phyloP scores from a whole-genome alignment of 2,329 filamentous ascomycete genomes.

The Aspergillus arachidicola region DNA sequence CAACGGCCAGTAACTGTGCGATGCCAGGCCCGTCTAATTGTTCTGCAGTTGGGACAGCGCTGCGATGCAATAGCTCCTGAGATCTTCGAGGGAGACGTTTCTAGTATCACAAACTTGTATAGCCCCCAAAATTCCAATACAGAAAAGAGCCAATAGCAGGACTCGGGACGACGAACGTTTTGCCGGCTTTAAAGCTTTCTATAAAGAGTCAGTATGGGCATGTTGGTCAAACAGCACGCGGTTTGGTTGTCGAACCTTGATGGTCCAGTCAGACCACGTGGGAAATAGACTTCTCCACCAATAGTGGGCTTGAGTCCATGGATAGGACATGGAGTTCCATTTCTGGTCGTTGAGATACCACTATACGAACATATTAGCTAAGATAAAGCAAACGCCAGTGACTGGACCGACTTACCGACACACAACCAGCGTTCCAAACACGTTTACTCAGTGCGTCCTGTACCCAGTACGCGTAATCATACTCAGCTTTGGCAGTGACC shows the following conservation, averaged over 20 bases:
- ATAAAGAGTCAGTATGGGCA: no score
- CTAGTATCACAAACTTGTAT: no score
- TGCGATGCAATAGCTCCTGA: no score
- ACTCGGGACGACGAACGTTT: no score
- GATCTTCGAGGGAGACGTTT: no score
- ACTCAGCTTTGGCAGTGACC: conserved; percentile 50
- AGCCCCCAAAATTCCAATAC: no score
- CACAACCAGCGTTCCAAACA: conserved; percentile 49
- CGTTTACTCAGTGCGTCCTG: conserved; percentile 48
- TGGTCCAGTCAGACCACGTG: conserved; percentile 29
- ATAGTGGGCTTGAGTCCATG: conserved; percentile 30
- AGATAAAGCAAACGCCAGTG: not conserved
- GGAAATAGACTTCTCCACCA: conserved; percentile 33
- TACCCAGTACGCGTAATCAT: conserved; percentile 48
- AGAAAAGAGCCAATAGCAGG: no score
- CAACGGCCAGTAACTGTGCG: no score
- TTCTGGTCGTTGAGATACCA: conserved; percentile 31
- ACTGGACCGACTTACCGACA: conserved; percentile 9
- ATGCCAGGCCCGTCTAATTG: no score
- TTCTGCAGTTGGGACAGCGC: no score
- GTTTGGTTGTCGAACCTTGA: not conserved
- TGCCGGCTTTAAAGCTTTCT: no score
- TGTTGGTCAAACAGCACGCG: no score
- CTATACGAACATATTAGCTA: not conserved
- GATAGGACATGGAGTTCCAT: conserved; percentile 32